These are phyloP conservation scores for Torulaspora pretoriensis DNA, from an alignment of 1,139 yeast genomes.

Conservation along the genomic window DNA sequence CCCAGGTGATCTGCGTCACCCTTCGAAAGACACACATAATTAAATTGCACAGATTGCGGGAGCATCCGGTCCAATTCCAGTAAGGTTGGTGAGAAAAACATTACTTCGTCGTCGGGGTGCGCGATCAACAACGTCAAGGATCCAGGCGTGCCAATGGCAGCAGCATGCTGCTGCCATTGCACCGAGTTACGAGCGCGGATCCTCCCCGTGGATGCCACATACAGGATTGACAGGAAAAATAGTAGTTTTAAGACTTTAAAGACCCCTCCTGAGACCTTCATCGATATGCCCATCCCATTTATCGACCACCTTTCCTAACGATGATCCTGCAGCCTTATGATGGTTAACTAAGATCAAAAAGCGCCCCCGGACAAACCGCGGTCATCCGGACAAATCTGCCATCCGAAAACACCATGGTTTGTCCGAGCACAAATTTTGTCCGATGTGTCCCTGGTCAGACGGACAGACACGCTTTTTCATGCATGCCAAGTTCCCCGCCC, in stretches of 20 bases:
- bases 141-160: conserved; percentile 4
- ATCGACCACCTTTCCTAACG: background rate
- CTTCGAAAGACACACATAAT: conserved; percentile 66
- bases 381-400: background rate
- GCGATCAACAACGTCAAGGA: conserved; percentile 61
- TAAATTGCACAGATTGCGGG: conserved; percentile 34
- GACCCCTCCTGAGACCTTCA: conserved; percentile 10
- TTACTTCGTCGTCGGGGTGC: conserved; percentile 98
- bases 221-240: conserved; percentile 16
- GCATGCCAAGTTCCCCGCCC: too few relatives aligned
- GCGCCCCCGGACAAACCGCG: background rate
- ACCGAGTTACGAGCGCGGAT: conserved; percentile 9
- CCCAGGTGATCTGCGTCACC: conserved; percentile 83
- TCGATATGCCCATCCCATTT: background rate
- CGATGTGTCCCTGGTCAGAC: background rate
- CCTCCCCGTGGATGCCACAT: conserved; percentile 13
- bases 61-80: conserved; percentile 23
- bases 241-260: conserved; percentile 15
- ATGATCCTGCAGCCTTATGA: too few relatives aligned
- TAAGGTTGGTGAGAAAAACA: conserved; percentile 86
- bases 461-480: background rate
- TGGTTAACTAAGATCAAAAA: too few relatives aligned
- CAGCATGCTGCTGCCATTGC: conserved; percentile 6
- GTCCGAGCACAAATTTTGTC: background rate
- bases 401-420: background rate